A percentile compares a stretch with the other conserved stretches of the same genome.
Conservation (phyloP, 225 moss, liverwort and hornwort species). For the Polytrichum formosum region DNA sequence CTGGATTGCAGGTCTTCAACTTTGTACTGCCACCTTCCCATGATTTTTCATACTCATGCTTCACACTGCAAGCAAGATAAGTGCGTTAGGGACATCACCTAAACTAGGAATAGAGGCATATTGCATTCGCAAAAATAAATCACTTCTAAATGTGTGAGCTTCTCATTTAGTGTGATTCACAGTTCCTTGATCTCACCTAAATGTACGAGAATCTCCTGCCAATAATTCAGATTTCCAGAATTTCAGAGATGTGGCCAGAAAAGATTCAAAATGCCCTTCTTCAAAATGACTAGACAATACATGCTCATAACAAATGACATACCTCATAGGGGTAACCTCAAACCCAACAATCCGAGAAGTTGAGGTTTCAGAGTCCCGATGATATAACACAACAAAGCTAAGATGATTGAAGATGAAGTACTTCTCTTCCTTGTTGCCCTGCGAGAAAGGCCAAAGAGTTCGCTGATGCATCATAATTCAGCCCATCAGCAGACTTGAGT, state of each 20-base stretch:
- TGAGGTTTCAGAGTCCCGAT: conserved; percentile 50
- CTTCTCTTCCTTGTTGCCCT: conserved; percentile 54
- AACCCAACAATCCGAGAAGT: conserved; percentile 80
- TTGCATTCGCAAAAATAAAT: too few relatives aligned
- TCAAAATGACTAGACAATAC: too few relatives aligned
- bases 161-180: too few relatives aligned
- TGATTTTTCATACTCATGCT: conserved; percentile 54
- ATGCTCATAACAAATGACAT: neutral
- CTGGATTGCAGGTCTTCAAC: conserved; percentile 53
- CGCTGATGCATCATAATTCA: neutral
- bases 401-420: conserved; percentile 75
- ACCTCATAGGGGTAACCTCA: conserved; percentile 68
- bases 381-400: conserved; percentile 58
- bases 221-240: too few relatives aligned
- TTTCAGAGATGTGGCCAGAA: too few relatives aligned
- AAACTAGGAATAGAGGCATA: too few relatives aligned
- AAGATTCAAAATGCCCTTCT: too few relatives aligned
- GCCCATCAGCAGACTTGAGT: neutral
- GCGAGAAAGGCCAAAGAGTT: conserved; percentile 3
- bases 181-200: too few relatives aligned
- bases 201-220: too few relatives aligned
- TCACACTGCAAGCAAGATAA: conserved; percentile 36
- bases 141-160: too few relatives aligned
- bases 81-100: too few relatives aligned
- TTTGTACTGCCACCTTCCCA: conserved; percentile 16